Conservation (phyloP, 257 asterid genomes). For the Scutellaria barbata region DNA sequence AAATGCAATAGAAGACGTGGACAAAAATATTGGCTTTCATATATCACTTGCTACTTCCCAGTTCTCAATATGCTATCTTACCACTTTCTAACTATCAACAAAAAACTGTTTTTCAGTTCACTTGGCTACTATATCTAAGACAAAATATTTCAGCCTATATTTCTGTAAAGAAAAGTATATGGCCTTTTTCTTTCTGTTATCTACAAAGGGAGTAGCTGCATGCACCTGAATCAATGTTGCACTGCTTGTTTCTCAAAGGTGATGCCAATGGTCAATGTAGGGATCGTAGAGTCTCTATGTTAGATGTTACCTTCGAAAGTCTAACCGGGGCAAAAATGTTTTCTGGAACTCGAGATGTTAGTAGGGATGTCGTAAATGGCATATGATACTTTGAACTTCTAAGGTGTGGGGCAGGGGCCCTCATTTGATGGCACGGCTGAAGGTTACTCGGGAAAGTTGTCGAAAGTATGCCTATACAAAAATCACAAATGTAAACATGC, state of each 20-base stretch:
- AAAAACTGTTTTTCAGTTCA: not conserved
- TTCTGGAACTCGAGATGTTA: slow-evolving; percentile 6
- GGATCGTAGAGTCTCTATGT: slow-evolving; percentile 11
- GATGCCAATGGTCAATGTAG: slow-evolving; percentile 5
- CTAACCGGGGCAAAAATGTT: slow-evolving; percentile 13
- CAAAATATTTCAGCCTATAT: not conserved
- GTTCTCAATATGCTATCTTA: not conserved
- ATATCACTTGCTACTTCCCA: not conserved
- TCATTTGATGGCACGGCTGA: slow-evolving; percentile 18
- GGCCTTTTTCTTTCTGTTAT: not conserved
- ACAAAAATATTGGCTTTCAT: slow-evolving; percentile 11
- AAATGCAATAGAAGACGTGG: not conserved
- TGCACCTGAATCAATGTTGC: not conserved
- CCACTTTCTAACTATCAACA: slow-evolving; percentile 1
- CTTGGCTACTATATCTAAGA: slow-evolving; percentile 16
- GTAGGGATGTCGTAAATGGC: not conserved
- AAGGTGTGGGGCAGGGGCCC: slow-evolving; percentile 64
- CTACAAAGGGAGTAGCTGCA: slow-evolving; percentile 4
- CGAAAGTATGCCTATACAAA: not conserved
- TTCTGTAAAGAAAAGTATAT: not conserved
- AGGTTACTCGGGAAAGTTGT: slow-evolving; percentile 1
- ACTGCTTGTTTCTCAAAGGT: not conserved
- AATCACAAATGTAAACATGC: not conserved
- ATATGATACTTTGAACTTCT: slow-evolving; percentile 28
- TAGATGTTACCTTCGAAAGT: slow-evolving; percentile 5